Base-by-base conservation (phyloP, 331 rosid genomes). In the Acacia pycnantha region DNA sequence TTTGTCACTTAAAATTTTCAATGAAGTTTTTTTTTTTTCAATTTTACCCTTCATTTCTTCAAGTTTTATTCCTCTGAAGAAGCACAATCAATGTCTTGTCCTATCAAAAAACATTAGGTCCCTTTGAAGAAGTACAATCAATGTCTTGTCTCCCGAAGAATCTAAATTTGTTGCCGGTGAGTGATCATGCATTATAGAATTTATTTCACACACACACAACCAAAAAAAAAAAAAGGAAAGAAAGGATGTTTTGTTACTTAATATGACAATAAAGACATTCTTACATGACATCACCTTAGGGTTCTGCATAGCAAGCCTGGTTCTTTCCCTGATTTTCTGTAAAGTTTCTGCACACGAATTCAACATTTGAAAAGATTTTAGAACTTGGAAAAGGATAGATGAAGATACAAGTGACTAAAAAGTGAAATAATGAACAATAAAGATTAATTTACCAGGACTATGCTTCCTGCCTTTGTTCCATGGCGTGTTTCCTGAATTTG, bases 281-380 rank as follows among this genome's bases (percentile, higher is more conserved):
- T 91, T 93, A 91, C 97, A 89, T 85, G 97, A 91, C 95, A 85
- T 93, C 95, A 93, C 97, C 97, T 93, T 93, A 88, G 95, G 95
- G 86, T 93, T 82, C 95, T 91, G 95, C 95, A 93, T 93, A 51
- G 97, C 95, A 54, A 93, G 89, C 88, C 86, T 83, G 81, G 97
- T 93, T 83, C 95, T 87, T 84, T 93, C 95, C 86, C 56, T 89
- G 88, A 93, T 93, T 86, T 84, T 85, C 81, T 73, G 85, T 84
- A 87, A 80, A 71, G 97, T 93, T 82, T 93, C 95, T 91, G 92
- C 86, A 76, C 79, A 77, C 3, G 54, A 27, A 54, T 46, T 72
- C 5, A 67, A 77, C 40, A 79, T 29, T 76, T 53, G 47, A 67
- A 67, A 70, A 41, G 44, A 80, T 7, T 31, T 29, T 65, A 73